Evolutionary conservation across 495 filamentous ascomycete genomes (phyloP).

Genomic region (Parmelia sp.): DNA sequence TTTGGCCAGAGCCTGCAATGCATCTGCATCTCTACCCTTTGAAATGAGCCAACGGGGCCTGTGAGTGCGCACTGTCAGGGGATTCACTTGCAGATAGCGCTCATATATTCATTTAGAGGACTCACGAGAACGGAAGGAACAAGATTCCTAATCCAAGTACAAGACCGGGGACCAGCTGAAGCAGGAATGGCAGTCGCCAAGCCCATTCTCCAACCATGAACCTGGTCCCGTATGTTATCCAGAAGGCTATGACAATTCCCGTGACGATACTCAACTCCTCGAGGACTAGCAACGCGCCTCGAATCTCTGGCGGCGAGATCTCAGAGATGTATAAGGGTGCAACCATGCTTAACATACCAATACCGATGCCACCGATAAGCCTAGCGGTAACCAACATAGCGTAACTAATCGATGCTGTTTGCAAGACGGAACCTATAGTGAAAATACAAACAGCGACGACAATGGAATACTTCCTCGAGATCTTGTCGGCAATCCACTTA

Average conservation of each 20-base stretch:
- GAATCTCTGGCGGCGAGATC: slow-evolving; percentile 50
- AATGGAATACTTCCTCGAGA: slow-evolving; percentile 52
- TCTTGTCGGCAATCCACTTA: slow-evolving; percentile 50
- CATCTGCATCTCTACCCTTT: slow-evolving; percentile 44
- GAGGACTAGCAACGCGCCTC: slow-evolving; percentile 48
- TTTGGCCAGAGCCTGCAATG: slow-evolving; percentile 39
- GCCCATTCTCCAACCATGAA: slow-evolving; percentile 48
- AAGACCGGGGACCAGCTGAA: slow-evolving; percentile 46
- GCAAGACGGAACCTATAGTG: slow-evolving; percentile 47
- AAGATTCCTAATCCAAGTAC: slow-evolving; percentile 42
- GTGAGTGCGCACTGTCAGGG: not conserved
- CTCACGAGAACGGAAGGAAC: slow-evolving; percentile 43
- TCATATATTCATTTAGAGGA: not conserved
- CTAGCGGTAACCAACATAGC: slow-evolving; percentile 53
- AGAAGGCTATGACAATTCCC: slow-evolving; percentile 52
- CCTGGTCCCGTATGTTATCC: slow-evolving; percentile 51
- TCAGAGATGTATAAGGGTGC: slow-evolving; percentile 52
- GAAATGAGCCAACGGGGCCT: slow-evolving; percentile 46
- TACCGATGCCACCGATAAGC: slow-evolving; percentile 55
- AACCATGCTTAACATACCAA: slow-evolving; percentile 53
- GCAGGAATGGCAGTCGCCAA: slow-evolving; percentile 46
- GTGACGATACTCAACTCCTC: slow-evolving; percentile 51
- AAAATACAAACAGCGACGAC: slow-evolving; percentile 52
- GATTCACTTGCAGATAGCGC: not conserved
- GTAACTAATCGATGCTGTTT: slow-evolving; percentile 50